A percentile compares a stretch with the other conserved stretches of the same genome.
phyloP scores from a whole-genome alignment of 495 filamentous ascomycete species.

The Neurospora sp. region DNA sequence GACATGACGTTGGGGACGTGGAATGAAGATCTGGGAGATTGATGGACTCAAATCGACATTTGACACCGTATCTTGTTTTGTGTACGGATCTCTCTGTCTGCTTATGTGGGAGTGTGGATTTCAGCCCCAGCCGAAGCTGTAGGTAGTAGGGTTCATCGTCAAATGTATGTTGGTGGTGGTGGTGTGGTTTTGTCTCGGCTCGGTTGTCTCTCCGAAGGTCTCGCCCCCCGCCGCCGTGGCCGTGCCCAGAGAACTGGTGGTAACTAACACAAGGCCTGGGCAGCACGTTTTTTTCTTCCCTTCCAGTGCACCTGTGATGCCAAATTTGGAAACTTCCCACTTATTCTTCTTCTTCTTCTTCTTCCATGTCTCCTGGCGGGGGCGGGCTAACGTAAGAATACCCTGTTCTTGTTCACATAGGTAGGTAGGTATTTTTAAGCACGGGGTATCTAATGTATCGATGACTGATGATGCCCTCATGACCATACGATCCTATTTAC shows the following conservation, averaged over 20 bases:
- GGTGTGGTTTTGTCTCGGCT: background rate
- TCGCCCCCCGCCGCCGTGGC: background rate
- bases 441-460: background rate
- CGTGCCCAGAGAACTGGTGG: background rate
- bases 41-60: background rate
- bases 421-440: background rate
- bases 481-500: background rate
- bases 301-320: background rate
- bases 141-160: background rate
- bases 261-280: background rate
- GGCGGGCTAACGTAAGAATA: background rate
- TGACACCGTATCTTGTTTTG: background rate
- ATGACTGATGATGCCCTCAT: background rate
- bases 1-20: background rate
- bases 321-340: background rate
- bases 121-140: background rate
- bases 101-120: background rate
- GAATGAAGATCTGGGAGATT: background rate
- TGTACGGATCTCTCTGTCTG: background rate
- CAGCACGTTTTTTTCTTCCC: background rate
- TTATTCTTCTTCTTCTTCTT: background rate
- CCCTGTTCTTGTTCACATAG: background rate
- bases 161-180: background rate
- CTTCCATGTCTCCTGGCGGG: background rate
- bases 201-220: background rate